Percentiles rank a stretch among this genome's conserved stretches.
These are phyloP conservation scores for Verbena officinalis DNA, from an alignment of 257 asterid species.

Conservation along the genomic window DNA sequence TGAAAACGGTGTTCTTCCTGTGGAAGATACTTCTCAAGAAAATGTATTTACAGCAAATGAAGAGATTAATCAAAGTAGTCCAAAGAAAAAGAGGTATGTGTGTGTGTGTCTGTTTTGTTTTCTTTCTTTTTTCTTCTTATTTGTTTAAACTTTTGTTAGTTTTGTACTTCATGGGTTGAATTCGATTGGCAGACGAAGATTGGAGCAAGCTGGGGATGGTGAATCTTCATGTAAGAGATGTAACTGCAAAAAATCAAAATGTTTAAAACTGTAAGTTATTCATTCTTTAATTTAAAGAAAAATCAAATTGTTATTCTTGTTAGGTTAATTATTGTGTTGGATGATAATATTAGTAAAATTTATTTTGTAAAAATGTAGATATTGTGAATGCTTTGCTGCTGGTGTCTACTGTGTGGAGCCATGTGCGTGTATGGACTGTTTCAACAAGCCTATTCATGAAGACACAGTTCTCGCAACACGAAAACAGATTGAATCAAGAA, in stretches of 20 bases:
- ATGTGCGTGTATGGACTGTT: slow-evolving; percentile 68
- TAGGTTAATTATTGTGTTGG: background rate
- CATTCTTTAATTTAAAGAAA: background rate
- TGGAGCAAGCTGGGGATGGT: slow-evolving; percentile 45
- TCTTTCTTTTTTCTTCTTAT: background rate
- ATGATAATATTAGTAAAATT: background rate
- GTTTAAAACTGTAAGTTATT: slow-evolving; percentile 62
- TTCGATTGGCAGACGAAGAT: slow-evolving; percentile 42
- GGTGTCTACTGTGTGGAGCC: slow-evolving; percentile 72
- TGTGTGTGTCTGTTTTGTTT: too few species aligned
- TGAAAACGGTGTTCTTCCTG: slow-evolving; percentile 37
- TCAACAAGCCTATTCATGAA: slow-evolving; percentile 64
- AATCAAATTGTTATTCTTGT: background rate
- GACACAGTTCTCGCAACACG: slow-evolving; percentile 73
- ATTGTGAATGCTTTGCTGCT: slow-evolving; percentile 82
- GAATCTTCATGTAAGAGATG: slow-evolving; percentile 58
- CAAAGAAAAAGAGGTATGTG: slow-evolving; percentile 57
- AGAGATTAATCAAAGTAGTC: slow-evolving; percentile 55
- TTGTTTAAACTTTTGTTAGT: too few species aligned
- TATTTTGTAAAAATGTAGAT: slow-evolving; percentile 37
- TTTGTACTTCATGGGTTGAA: slow-evolving; percentile 12
- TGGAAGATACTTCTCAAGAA: slow-evolving; percentile 51
- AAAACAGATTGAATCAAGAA: slow-evolving; percentile 66
- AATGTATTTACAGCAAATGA: slow-evolving; percentile 43
- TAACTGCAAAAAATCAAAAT: slow-evolving; percentile 71